A percentile compares a stretch with the other conserved stretches of the same genome.
phyloP scores from a whole-genome alignment of 257 asterid species.

The Solanum bulbocastanum region DNA sequence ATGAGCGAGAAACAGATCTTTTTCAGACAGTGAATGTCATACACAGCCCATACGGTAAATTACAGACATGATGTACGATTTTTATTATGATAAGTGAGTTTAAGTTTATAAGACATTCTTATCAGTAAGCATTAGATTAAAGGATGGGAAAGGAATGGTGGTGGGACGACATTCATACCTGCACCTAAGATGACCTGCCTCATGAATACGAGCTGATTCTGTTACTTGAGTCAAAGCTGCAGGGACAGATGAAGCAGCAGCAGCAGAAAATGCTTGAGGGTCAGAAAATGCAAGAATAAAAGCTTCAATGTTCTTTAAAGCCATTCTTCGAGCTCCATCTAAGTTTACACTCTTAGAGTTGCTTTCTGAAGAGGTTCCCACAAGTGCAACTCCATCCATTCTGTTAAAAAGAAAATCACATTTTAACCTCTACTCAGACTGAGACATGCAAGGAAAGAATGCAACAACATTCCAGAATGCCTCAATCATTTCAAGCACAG shows the following conservation, averaged over 20 bases:
- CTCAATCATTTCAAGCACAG: not conserved
- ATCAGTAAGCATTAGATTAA: not conserved
- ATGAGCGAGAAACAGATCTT: not conserved
- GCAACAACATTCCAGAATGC: not conserved
- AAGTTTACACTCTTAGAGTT: constrained; percentile 49
- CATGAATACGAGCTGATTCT: constrained; percentile 70
- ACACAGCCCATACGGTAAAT: not conserved
- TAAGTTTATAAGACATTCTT: not conserved
- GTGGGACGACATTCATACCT: constrained; percentile 29
- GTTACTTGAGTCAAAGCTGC: constrained; percentile 59
- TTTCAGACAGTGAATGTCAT: not conserved
- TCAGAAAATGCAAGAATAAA: constrained; percentile 50
- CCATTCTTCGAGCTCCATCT: constrained; percentile 59
- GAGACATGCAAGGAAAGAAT: not conserved
- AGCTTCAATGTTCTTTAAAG: constrained; percentile 58
- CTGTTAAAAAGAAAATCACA: constrained; percentile 26
- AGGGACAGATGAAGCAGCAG: constrained; percentile 61
- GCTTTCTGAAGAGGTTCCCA: constrained; percentile 53
- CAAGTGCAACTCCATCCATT: constrained; percentile 54
- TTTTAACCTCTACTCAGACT: not conserved
- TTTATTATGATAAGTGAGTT: not conserved
- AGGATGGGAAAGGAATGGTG: not conserved
- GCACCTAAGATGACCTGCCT: constrained; percentile 89
- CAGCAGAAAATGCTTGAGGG: constrained; percentile 63
- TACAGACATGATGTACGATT: not conserved